Conservation (phyloP, 441 rosid genomes). For the Croton setiger region DNA sequence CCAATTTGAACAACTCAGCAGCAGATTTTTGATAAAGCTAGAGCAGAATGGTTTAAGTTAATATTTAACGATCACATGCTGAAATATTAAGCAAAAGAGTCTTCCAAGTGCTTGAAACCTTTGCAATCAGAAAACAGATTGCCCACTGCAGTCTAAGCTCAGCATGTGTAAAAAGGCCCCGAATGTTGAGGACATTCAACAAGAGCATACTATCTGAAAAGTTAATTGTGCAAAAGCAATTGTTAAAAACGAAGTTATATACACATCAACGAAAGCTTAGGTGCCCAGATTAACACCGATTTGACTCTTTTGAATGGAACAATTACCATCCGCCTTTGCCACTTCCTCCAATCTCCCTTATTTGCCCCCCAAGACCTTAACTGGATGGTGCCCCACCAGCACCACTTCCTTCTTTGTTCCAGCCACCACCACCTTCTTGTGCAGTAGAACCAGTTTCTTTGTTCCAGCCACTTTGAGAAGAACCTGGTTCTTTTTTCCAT, state of each 20-base stretch:
- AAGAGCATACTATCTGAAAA: not conserved
- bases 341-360: slow-evolving; percentile 17
- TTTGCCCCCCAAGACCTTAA: slow-evolving; percentile 33
- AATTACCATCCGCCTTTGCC: not conserved
- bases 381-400: slow-evolving; percentile 19
- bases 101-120: not conserved
- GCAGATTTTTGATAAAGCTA: too few relatives aligned
- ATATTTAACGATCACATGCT: not conserved
- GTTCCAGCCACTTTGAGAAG: slow-evolving; percentile 21
- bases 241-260: not conserved
- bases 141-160: not conserved
- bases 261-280: not conserved
- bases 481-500: slow-evolving; percentile 24
- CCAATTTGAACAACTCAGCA: too few relatives aligned
- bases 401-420: slow-evolving; percentile 23
- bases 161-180: not conserved
- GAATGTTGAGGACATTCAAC: not conserved
- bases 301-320: not conserved
- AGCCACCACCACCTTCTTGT: slow-evolving; percentile 25
- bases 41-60: too few relatives aligned
- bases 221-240: not conserved
- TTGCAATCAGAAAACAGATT: not conserved
- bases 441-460: slow-evolving; percentile 21
- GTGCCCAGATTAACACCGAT: not conserved
- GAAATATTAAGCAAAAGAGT: not conserved